phyloP scores from a whole-genome alignment of 2,329 filamentous ascomycete genomes.

The Phaeosphaeriaceae sp. region DNA sequence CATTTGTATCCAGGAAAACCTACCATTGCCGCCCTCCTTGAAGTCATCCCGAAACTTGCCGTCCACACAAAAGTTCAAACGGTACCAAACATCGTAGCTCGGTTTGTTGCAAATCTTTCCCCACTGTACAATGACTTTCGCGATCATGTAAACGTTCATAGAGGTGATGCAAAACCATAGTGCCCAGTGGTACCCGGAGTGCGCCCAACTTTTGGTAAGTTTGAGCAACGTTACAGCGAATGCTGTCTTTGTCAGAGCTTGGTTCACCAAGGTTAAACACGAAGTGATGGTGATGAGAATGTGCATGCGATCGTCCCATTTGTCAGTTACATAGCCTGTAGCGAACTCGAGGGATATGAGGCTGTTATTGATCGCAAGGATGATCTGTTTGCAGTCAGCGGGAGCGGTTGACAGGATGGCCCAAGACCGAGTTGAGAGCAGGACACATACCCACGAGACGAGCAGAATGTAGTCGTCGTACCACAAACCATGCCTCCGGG shows the following conservation, averaged over 20 bases:
- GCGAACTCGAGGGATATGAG: conserved; percentile 58
- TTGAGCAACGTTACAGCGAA: conserved; percentile 52
- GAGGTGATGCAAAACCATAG: conserved; percentile 60
- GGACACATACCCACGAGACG: conserved; percentile 43
- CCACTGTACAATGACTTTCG: conserved; percentile 61
- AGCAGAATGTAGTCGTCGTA: conserved; percentile 52
- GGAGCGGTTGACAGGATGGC: background rate
- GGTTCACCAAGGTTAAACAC: conserved; percentile 49
- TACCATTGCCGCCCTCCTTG: conserved; percentile 62
- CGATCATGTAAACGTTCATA: conserved; percentile 60
- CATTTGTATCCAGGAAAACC: conserved; percentile 23
- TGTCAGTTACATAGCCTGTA: conserved; percentile 57
- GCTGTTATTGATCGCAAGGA: conserved; percentile 54
- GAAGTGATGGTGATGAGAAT: conserved; percentile 59
- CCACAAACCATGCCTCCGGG: conserved; percentile 50
- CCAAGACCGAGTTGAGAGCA: background rate
- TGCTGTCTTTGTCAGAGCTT: conserved; percentile 48
- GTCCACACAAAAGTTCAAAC: conserved; percentile 57
- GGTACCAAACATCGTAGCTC: conserved; percentile 58
- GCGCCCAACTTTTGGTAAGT: conserved; percentile 53
- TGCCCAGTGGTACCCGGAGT: conserved; percentile 43
- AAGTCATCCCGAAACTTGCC: conserved; percentile 52
- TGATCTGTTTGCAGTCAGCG: conserved; percentile 30
- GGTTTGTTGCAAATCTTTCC: conserved; percentile 54
- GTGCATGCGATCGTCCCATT: conserved; percentile 62